phyloP scores from a whole-genome alignment of 306 rosid genomes.

The Ochetophila trinervis region DNA sequence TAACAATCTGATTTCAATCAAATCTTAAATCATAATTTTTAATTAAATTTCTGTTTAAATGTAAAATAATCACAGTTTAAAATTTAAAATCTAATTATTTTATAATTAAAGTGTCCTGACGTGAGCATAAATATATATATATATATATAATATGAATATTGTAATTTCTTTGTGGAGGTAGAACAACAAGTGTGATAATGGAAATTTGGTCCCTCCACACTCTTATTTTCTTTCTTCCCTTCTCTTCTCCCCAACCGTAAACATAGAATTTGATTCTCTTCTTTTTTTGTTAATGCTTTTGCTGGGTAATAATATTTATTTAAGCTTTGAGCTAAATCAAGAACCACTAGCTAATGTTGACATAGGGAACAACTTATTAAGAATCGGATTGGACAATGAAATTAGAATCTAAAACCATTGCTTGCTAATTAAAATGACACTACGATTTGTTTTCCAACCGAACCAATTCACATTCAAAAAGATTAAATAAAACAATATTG shows the following conservation, averaged over 20 bases:
- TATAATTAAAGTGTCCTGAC: no score
- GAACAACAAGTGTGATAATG: constrained; percentile 34
- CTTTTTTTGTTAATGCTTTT: constrained; percentile 3
- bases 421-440: constrained; percentile 25
- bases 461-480: constrained; percentile 46
- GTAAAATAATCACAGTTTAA: no score
- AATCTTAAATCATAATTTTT: no score
- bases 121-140: no score
- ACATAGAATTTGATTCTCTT: constrained; percentile 38
- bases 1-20: no score
- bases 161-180: neutral
- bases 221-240: neutral
- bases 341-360: constrained; percentile 27
- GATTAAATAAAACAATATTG: constrained; percentile 6
- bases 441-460: constrained; percentile 38
- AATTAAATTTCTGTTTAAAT: no score
- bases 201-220: constrained; percentile 52
- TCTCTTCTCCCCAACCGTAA: constrained; percentile 1
- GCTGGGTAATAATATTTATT: neutral
- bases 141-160: constrained; percentile 26
- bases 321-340: constrained; percentile 9
- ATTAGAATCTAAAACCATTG: constrained; percentile 45
- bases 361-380: constrained; percentile 1
- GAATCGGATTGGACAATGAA: constrained; percentile 12
- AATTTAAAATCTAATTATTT: no score